phyloP scores from a whole-genome alignment of 257 asterid species.

The Solanum virginianum region DNA sequence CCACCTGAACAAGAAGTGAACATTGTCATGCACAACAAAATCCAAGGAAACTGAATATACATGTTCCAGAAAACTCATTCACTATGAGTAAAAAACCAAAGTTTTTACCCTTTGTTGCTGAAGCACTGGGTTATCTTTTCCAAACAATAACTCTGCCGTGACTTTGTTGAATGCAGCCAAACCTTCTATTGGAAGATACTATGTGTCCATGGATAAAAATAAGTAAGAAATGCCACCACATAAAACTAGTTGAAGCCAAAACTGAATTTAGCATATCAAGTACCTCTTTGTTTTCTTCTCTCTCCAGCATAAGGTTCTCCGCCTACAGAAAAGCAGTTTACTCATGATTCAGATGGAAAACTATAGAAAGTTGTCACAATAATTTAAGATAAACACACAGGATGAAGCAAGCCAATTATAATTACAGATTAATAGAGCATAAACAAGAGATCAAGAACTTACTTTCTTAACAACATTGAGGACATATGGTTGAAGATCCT shows the following conservation, averaged over 20 bases:
- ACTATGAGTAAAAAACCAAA: conserved; percentile 1
- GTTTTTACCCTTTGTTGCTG: conserved; percentile 62
- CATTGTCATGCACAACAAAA: background rate
- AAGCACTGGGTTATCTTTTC: conserved; percentile 63
- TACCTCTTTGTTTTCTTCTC: conserved; percentile 96
- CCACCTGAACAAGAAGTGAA: conserved; percentile 39
- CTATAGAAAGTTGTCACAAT: background rate
- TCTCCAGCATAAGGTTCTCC: conserved; percentile 81
- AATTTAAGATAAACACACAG: background rate
- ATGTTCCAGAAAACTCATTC: background rate
- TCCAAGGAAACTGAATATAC: background rate
- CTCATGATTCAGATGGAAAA: background rate
- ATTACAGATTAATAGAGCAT: background rate
- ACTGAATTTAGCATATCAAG: background rate
- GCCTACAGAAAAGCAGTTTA: conserved; percentile 31
- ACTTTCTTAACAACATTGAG: conserved; percentile 93
- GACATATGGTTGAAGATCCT: conserved; percentile 92
- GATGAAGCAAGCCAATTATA: background rate
- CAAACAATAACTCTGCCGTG: conserved; percentile 83
- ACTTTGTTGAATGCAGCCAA: conserved; percentile 92
- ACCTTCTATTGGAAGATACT: conserved; percentile 99
- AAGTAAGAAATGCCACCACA: conserved; percentile 13
- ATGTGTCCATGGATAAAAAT: conserved; percentile 10
- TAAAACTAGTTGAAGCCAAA: background rate
- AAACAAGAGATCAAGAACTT: conserved; percentile 12